Evolutionary conservation across 352 stramenopile genomes (phyloP).

Genomic region (Pilasporangium apinafurcum): DNA sequence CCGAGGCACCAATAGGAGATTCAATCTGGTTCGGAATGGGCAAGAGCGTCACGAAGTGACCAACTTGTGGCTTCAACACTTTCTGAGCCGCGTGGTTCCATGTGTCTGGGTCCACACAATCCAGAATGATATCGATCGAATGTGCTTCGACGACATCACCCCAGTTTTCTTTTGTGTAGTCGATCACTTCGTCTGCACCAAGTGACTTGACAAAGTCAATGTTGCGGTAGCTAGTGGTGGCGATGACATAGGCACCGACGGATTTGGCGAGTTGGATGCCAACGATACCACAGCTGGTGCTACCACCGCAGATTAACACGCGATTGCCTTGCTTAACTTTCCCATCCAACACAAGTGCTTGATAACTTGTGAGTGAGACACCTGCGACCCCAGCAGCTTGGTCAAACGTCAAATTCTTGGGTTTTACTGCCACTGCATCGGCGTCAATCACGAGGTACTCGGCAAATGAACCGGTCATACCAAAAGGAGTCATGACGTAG

Average conservation of each 20-base stretch:
- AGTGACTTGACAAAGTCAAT: slow-evolving; percentile 13
- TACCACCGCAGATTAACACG: slow-evolving; percentile 39
- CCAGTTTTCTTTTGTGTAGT: slow-evolving; percentile 28
- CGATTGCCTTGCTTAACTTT: slow-evolving; percentile 30
- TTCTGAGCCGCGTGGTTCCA: slow-evolving; percentile 24
- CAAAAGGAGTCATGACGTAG: neutral
- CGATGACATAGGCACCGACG: slow-evolving; percentile 15
- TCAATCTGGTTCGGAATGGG: slow-evolving; percentile 20
- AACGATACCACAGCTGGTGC: slow-evolving; percentile 24
- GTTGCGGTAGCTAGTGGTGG: slow-evolving; percentile 16
- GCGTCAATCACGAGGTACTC: slow-evolving; percentile 24
- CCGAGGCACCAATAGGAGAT: slow-evolving; percentile 32
- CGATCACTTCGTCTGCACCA: slow-evolving; percentile 19
- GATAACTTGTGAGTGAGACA: slow-evolving; percentile 14
- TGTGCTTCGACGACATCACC: slow-evolving; percentile 8
- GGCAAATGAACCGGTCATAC: slow-evolving; percentile 13
- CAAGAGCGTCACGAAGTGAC: slow-evolving; percentile 20
- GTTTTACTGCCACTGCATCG: slow-evolving; percentile 34
- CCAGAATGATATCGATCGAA: slow-evolving; percentile 20
- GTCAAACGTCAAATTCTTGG: slow-evolving; percentile 17
- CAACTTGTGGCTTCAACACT: slow-evolving; percentile 14
- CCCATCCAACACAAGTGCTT: slow-evolving; percentile 9
- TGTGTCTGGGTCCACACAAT: slow-evolving; percentile 19
- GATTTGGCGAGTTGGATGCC: slow-evolving; percentile 33
- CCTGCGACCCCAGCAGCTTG: slow-evolving; percentile 14